Conservation (phyloP, 1,284 basidiomycete genomes). For the Afroboletus lepidellus region DNA sequence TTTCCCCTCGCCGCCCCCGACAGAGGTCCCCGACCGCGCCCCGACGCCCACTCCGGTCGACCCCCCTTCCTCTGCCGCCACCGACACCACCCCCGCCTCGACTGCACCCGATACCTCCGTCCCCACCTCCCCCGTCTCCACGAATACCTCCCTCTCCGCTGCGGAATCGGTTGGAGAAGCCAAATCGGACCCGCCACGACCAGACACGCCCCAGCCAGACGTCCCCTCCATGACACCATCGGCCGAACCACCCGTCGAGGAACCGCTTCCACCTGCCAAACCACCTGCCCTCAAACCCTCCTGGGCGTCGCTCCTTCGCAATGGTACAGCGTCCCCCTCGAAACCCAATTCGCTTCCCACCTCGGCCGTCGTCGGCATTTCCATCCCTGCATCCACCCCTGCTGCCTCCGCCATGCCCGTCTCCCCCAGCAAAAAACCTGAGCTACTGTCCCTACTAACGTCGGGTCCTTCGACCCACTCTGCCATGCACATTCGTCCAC, state of each 20-base stretch:
- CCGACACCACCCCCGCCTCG: conserved; percentile 43
- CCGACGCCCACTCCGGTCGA: conserved; percentile 22
- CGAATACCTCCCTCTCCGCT: conserved; percentile 55
- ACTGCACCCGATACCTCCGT: conserved; percentile 46
- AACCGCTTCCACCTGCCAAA: conserved; percentile 15
- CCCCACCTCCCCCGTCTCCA: conserved; percentile 58
- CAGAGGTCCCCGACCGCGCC: conserved; percentile 10
- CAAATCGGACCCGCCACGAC: conserved; percentile 7
- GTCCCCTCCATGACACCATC: not conserved
- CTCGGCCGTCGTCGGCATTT: conserved; percentile 67
- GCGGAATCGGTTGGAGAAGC: conserved; percentile 27
- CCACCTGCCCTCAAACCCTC: conserved; percentile 42
- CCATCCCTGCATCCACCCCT: conserved; percentile 52
- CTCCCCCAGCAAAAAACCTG: conserved; percentile 48
- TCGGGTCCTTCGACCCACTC: conserved; percentile 40
- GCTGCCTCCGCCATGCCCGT: conserved; percentile 32
- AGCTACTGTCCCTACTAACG: conserved; percentile 58
- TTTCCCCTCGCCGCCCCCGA: conserved; percentile 48
- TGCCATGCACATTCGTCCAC: conserved; percentile 51
- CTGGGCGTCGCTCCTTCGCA: conserved; percentile 74
- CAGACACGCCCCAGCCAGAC: conserved; percentile 21
- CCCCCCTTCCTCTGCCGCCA: conserved; percentile 39
- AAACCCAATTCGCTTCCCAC: conserved; percentile 51
- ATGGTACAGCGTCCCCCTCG: conserved; percentile 38
- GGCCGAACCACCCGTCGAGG: not conserved